These are phyloP conservation scores for Cryptosporidium felis DNA, from an alignment of 169 alveolate genomes.

Conservation along the genomic window DNA sequence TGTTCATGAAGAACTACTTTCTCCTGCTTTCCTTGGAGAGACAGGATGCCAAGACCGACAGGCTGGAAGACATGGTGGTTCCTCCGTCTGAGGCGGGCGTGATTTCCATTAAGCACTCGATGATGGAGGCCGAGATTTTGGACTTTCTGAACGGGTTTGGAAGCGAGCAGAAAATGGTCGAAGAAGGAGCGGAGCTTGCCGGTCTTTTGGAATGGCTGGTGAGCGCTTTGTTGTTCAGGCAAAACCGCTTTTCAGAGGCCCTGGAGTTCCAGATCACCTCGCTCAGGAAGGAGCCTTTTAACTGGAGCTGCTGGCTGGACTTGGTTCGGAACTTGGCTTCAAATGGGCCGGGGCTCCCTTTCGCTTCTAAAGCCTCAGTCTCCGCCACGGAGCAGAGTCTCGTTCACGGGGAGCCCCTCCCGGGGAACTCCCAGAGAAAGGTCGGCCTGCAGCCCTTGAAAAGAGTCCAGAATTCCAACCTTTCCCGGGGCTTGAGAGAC, in stretches of 20 bases:
- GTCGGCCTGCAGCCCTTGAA: slow-evolving; percentile 42
- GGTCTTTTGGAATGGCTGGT: slow-evolving; percentile 46
- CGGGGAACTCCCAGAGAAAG: slow-evolving; percentile 15
- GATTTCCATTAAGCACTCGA: not conserved
- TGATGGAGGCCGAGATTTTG: slow-evolving; percentile 18
- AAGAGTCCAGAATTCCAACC: not conserved
- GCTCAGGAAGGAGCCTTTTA: slow-evolving; percentile 35
- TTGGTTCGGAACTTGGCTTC: slow-evolving; percentile 20
- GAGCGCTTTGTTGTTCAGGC: slow-evolving; percentile 29
- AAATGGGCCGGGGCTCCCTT: not conserved
- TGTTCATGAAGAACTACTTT: slow-evolving; percentile 31
- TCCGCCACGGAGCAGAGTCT: not conserved
- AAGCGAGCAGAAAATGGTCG: not conserved
- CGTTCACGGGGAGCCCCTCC: not conserved
- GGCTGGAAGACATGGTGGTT: slow-evolving; percentile 27
- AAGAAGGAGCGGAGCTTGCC: not conserved
- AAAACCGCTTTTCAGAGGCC: slow-evolving; percentile 53
- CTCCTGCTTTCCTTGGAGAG: slow-evolving; percentile 46
- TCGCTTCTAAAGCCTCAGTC: not conserved
- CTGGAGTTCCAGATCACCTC: slow-evolving; percentile 43
- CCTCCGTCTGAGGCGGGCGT: slow-evolving; percentile 38
- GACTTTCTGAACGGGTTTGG: not conserved
- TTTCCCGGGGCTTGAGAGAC: slow-evolving; percentile 2
- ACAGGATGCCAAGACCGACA: not conserved
- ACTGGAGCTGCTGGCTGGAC: slow-evolving; percentile 71